A percentile compares a stretch with the other conserved stretches of the same genome.
Conservation (phyloP, 352 stramenopile species). For the Pythium rhizo-oryzae region DNA sequence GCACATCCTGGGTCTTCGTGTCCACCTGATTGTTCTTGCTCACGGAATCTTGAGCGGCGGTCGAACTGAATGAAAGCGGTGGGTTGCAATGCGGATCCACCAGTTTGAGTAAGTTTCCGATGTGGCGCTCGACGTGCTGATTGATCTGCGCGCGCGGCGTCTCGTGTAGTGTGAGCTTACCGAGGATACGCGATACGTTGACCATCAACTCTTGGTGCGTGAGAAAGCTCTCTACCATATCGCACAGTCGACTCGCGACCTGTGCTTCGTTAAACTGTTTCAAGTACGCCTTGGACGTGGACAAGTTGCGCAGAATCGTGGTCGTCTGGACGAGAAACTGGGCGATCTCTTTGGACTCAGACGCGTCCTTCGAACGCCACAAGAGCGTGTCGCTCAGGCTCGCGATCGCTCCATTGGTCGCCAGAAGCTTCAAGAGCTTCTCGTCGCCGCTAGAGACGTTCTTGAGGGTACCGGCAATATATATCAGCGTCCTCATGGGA, state of each 20-base stretch:
- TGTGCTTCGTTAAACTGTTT: constrained; percentile 74
- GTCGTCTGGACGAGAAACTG: constrained; percentile 77
- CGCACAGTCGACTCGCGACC: constrained; percentile 52
- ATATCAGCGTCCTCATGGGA: constrained; percentile 62
- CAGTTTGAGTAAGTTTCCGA: constrained; percentile 53
- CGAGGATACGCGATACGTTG: constrained; percentile 77
- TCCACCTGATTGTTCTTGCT: constrained; percentile 40
- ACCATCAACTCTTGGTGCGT: constrained; percentile 74
- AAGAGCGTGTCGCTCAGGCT: constrained; percentile 53
- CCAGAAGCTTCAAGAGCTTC: constrained; percentile 62
- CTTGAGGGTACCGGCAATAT: constrained; percentile 69
- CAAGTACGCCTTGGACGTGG: constrained; percentile 52
- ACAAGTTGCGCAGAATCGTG: constrained; percentile 68
- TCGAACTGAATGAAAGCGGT: constrained; percentile 36
- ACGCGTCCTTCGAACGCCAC: constrained; percentile 36
- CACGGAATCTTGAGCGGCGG: not conserved
- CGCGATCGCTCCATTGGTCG: constrained; percentile 61
- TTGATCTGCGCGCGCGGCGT: constrained; percentile 72
- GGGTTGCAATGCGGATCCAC: constrained; percentile 44
- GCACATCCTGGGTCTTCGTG: constrained; percentile 46
- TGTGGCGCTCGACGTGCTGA: constrained; percentile 29
- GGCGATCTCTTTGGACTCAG: constrained; percentile 56
- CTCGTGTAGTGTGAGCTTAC: constrained; percentile 84
- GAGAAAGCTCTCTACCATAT: constrained; percentile 45
- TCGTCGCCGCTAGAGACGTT: constrained; percentile 68